Evolutionary conservation across 2,329 filamentous ascomycete genomes (phyloP), one percentile per base, ranked within the genome.

Genomic region (Nemania sp.): DNA sequence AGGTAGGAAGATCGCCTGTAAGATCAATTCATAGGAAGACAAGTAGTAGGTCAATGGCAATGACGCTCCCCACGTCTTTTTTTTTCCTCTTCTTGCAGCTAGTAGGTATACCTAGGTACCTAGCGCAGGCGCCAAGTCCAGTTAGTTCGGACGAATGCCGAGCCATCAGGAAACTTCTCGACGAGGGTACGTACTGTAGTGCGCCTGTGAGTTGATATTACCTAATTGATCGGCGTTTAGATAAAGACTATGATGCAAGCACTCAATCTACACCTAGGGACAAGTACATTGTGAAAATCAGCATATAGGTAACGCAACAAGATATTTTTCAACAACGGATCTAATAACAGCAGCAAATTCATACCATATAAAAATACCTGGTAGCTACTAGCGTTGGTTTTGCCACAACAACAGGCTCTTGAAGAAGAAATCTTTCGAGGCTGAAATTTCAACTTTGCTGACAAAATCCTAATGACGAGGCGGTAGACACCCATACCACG

Each of bases 51-150:
- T 43, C 40, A 47, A 54, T 17, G 56, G 62, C 71, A 49, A 73
- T 72, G 69, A 68, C 68, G 70, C 66, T 69, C 65, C 65, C 62
- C 68, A 71, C 53, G 63, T 70, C 69, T 72, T 72, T 71, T 68
- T 71, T 43, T 29, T 29, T n/a, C n/a, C n/a, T n/a, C 25, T 29
- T 29, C 25, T 29, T 29, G 25, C 25, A 29, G 25, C 25, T 29
- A n/a, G n/a, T n/a, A n/a, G n/a, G n/a, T n/a, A n/a, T n/a, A 29
- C 25, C 25, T 29, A 29, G 7, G 40, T 20, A 43, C 17, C 20
- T 63, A 60, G 60, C 63, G 57, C 47, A 4, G 25, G 13, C 57
- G 61, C 68, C 66, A 68, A 68, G 64, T 57, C 60, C 42, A 56
- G 32, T 12, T 29, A 7, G 25, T 29, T 29, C 25, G 25, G 25